phyloP scores from a whole-genome alignment of 2,329 filamentous ascomycete genomes.

The Chaetomium sp. region DNA sequence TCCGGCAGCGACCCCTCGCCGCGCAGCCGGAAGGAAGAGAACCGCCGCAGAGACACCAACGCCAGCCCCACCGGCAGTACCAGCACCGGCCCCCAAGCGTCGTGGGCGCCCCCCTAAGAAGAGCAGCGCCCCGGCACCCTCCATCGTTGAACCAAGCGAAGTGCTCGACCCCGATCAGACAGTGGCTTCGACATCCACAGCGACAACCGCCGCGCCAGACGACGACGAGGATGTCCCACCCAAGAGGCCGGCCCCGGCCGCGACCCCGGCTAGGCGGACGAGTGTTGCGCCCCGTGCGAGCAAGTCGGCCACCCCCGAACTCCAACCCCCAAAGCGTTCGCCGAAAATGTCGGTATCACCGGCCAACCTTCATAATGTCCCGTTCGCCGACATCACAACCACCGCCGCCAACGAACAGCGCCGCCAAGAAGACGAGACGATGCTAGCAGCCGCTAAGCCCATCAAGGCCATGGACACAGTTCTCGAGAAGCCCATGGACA shows the following conservation, averaged over 20 bases:
- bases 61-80: constrained; percentile 23
- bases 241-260: constrained; percentile 54
- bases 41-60: constrained; percentile 46
- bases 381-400: constrained; percentile 73
- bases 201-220: constrained; percentile 31
- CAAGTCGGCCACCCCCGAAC: constrained; percentile 46
- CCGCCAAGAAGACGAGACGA: constrained; percentile 50
- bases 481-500: constrained; percentile 89
- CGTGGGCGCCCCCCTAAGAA: constrained; percentile 48
- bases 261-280: constrained; percentile 68
- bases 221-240: constrained; percentile 41
- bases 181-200: constrained; percentile 31
- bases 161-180: constrained; percentile 59
- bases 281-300: constrained; percentile 52
- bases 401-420: constrained; percentile 66
- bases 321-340: constrained; percentile 47
- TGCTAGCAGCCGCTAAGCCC: constrained; percentile 62
- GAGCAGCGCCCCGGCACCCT: constrained; percentile 38
- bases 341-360: constrained; percentile 57
- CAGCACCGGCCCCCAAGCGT: constrained; percentile 34
- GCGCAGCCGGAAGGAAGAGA: constrained; percentile 41
- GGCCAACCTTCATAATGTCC: constrained; percentile 51
- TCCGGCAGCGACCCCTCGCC: constrained; percentile 54
- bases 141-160: constrained; percentile 61
- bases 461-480: constrained; percentile 76